phyloP scores from a whole-genome alignment of 2,329 filamentous ascomycete species.

The Raffaelea ambrosiae region DNA sequence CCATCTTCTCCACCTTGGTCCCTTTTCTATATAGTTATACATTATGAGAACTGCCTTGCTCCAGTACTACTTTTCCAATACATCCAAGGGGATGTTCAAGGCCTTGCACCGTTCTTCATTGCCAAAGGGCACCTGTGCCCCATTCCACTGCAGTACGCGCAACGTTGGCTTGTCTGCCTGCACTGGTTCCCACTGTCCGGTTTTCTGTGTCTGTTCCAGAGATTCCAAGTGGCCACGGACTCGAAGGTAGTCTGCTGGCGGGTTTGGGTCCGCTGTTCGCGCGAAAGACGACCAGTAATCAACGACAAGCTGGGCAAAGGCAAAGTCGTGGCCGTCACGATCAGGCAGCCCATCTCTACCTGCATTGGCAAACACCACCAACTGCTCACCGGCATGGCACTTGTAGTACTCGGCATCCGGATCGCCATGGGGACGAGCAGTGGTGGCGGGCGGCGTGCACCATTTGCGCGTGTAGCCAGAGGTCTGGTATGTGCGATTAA shows the following conservation, averaged over 20 bases:
- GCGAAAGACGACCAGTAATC: conserved; percentile 28
- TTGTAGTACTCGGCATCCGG: conserved; percentile 30
- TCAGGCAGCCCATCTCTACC: conserved; percentile 21
- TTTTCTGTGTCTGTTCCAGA: conserved; percentile 17
- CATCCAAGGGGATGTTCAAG: conserved; percentile 14
- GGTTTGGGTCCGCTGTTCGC: conserved; percentile 22
- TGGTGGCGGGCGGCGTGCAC: conserved; percentile 20
- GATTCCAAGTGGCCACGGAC: conserved; percentile 21
- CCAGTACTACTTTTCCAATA: conserved; percentile 8
- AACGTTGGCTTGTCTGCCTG: conserved; percentile 9
- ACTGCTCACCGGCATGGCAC: conserved; percentile 30
- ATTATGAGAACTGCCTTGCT: too few species aligned
- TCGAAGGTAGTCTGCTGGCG: conserved; percentile 18
- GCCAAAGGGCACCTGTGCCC: conserved; percentile 15
- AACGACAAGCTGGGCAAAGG: conserved; percentile 23
- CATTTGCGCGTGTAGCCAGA: conserved; percentile 18
- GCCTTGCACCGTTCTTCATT: conserved; percentile 14
- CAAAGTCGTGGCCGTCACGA: conserved; percentile 25
- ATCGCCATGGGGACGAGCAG: conserved; percentile 22
- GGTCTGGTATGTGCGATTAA: conserved; percentile 31
- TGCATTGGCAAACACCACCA: conserved; percentile 27
- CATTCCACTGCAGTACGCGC: conserved; percentile 20
- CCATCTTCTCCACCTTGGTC: too few species aligned
- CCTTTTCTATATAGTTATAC: too few species aligned
- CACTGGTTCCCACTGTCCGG: conserved; percentile 21